Evolutionary conservation across 1,284 basidiomycete genomes (phyloP).

Genomic region (Leccinum subspadiceum): DNA sequence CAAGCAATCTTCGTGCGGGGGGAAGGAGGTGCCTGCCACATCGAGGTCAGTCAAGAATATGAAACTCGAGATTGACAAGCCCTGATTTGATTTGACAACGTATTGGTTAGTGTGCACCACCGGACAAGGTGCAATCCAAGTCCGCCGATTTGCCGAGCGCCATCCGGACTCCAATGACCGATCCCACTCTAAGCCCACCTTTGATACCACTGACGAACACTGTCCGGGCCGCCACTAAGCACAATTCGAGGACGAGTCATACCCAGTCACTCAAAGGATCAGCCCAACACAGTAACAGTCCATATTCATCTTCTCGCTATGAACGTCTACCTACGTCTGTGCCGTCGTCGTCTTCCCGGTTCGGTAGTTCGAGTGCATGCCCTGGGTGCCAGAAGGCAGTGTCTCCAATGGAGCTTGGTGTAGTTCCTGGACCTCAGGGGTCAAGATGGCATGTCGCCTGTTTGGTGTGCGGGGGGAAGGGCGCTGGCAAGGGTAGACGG

Average conservation of each 20-base stretch:
- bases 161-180: conserved; percentile 22
- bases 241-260: conserved; percentile 18
- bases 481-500: conserved; percentile 40
- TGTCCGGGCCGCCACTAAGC: conserved; percentile 25
- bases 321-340: conserved; percentile 44
- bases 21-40: conserved; percentile 65
- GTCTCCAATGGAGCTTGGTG: conserved; percentile 77
- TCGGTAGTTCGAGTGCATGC: conserved; percentile 62
- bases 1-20: conserved; percentile 67
- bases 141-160: conserved; percentile 25
- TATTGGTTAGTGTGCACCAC: conserved; percentile 59
- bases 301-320: conserved; percentile 44
- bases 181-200: conserved; percentile 19
- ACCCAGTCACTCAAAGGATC: conserved; percentile 14
- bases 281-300: conserved; percentile 11
- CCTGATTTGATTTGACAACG: conserved; percentile 10
- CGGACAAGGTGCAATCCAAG: conserved; percentile 44
- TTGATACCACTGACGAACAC: conserved; percentile 23
- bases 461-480: conserved; percentile 75
- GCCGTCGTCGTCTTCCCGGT: conserved; percentile 52
- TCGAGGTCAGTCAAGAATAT: conserved; percentile 50
- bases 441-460: conserved; percentile 75
- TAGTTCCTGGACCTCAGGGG: conserved; percentile 77
- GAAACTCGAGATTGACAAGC: not conserved
- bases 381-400: conserved; percentile 72